Base-by-base conservation (phyloP, 2,329 filamentous ascomycete species). In the Fusarium nygamai region DNA sequence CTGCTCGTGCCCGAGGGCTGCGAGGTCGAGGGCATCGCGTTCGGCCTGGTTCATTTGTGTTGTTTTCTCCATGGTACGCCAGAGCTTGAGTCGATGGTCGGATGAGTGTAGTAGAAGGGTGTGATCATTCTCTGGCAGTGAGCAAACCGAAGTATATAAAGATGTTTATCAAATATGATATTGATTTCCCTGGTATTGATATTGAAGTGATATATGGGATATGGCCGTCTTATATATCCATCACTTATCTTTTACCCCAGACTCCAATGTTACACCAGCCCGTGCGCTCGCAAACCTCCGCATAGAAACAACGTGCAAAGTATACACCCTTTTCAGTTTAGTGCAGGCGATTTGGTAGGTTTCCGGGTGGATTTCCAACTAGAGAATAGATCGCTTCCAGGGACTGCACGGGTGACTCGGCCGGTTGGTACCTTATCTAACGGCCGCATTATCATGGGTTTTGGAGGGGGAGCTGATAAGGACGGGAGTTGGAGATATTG, bases 1-100 rank as follows among this genome's bases (percentile, higher is more conserved):
- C 72, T 85, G 80, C 39, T 74, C 77, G 61, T 85, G 83, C 61
- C 83, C 83, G 22, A 85, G 74, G 34, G 79, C 80, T 36, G 83
- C 83, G 57, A 85, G 82, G 62, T 84, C 82, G 31, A 75, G 64
- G 31, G 72, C 72, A 59, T 74, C 72, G 41, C 64, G 69, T 34
- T 74, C 72, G 36, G 72, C 72, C n/a, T 74, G 72, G 33, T 75
- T 74, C 72, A 74, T 75, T 63, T 57, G 65, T 66, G 61, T 47
- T 51, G 47, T 10, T 73, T 74, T 75, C 61, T 74, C 72, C 72
- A 74, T 74, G 72, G 72, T 64, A 69, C 69, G 48, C 72, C 72
- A 64, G 72, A 74, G 72, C 67, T 62, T 19, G 61, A 75, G 69
- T 75, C 61, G 72, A 75, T 47, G 61, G 61, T 73, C 43, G 70